Evolutionary conservation across 2,329 filamentous ascomycete genomes (phyloP), one percentile per base, ranked within the genome.

Genomic region (Myrmaecium sp.): DNA sequence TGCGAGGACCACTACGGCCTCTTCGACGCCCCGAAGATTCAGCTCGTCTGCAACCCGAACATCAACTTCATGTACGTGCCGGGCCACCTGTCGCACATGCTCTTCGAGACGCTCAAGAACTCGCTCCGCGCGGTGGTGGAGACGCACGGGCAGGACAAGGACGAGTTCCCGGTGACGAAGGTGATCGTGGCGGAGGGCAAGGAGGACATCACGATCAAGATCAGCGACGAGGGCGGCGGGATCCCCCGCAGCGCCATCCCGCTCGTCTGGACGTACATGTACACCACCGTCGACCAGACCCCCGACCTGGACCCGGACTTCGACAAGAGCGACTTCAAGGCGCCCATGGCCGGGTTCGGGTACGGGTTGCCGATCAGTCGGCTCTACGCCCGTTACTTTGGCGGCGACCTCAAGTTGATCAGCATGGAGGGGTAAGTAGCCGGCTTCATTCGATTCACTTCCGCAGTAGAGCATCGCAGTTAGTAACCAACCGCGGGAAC

Each of bases 191-290:
- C 89, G 17, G 86, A 98, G 55, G 89, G 89, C 31, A 86, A 89
- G 50, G 89, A 98, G 55, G 89, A 98, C 46, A 98, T 98, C 43
- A 98, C 89, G 4, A 94, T 98, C 61, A 98, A 98, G 58, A 78
- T 98, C 41, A 81, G 78, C 4, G 89, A 98, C 50, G 89, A 98
- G 56, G 89, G 89, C 32, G 89, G 89, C 36, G 89, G 89, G 34
- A 95, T 98, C 28, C 83, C 89, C 1, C 65, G 89, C 43, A 91
- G 79, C 42, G 71, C 82, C 27, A 95, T 98, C 36, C 89, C 89
- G 4, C 66, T 98, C 9, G 89, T 95, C n/a, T 98, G 89, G 89
- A 98, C 89, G 8, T 98, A 98, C 53, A 98, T 95, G 89, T 98
- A 98, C 53, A 98, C 89, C 18, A 98, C 89, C 2, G 89, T 98